Conservation (phyloP, 202 grass and related monocot genomes). For the Cymbopogon flexuosus region DNA sequence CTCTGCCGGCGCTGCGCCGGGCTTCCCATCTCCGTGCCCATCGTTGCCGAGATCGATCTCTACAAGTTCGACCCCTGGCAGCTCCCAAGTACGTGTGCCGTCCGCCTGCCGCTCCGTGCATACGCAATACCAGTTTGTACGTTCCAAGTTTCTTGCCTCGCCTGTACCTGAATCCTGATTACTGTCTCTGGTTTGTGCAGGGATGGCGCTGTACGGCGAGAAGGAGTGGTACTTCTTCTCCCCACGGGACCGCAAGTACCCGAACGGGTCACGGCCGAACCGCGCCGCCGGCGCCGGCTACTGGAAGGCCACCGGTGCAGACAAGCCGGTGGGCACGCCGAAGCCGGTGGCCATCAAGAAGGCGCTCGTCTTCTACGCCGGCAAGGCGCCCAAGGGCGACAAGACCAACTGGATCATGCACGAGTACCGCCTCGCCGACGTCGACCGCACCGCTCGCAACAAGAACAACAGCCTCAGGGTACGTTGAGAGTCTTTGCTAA, state of each 20-base stretch:
- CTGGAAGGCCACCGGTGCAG: slow-evolving; percentile 88
- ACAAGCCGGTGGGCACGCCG: slow-evolving; percentile 69
- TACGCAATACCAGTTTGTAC: too few species aligned
- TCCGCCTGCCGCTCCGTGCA: background rate
- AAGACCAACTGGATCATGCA: slow-evolving; percentile 99
- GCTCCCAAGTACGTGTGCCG: slow-evolving; percentile 49
- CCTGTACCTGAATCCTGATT: background rate
- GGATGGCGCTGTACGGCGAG: slow-evolving; percentile 71
- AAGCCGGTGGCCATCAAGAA: slow-evolving; percentile 69
- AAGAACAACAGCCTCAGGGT: slow-evolving; percentile 81
- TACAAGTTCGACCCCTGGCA: slow-evolving; percentile 87
- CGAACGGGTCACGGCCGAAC: slow-evolving; percentile 78
- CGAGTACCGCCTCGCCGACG: slow-evolving; percentile 83
- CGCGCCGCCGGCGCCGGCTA: slow-evolving; percentile 62
- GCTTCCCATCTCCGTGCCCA: slow-evolving; percentile 53
- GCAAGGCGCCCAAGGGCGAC: slow-evolving; percentile 79
- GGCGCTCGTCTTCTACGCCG: slow-evolving; percentile 84
- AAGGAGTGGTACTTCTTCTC: slow-evolving; percentile 98
- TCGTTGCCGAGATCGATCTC: slow-evolving; percentile 77
- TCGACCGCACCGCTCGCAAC: slow-evolving; percentile 62
- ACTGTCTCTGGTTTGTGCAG: background rate
- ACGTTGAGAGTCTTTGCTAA: background rate
- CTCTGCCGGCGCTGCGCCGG: slow-evolving; percentile 69
- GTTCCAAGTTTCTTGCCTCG: background rate
- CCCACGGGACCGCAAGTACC: slow-evolving; percentile 78